Conservation (phyloP, 1,284 basidiomycete species). For the Clitocybe nebularis region DNA sequence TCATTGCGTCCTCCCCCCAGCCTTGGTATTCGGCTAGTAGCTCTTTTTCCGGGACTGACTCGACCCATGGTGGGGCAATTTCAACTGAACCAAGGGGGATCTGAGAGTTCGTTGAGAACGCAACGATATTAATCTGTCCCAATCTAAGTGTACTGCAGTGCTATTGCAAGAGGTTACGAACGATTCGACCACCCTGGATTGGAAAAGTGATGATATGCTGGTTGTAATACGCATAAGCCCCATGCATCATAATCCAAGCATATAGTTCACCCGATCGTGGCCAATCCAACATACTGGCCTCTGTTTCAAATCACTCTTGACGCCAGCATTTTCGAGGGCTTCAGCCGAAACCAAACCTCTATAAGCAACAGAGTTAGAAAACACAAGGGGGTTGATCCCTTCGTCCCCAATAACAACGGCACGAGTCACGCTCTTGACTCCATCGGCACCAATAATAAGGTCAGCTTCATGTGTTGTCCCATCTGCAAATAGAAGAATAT, state of each 20-base stretch:
- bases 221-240: too few relatives aligned
- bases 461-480: slow-evolving; percentile 44
- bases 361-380: slow-evolving; percentile 44
- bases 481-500: slow-evolving; percentile 41
- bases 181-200: slow-evolving; percentile 40
- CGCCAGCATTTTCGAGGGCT: slow-evolving; percentile 33
- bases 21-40: slow-evolving; percentile 43
- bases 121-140: slow-evolving; percentile 49
- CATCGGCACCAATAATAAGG: slow-evolving; percentile 52
- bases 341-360: slow-evolving; percentile 40
- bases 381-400: slow-evolving; percentile 28
- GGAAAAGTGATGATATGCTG: slow-evolving; percentile 61
- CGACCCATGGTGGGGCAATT: slow-evolving; percentile 44
- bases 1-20: slow-evolving; percentile 45
- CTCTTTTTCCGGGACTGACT: slow-evolving; percentile 37
- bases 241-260: too few relatives aligned
- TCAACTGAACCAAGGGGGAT: slow-evolving; percentile 33
- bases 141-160: background rate
- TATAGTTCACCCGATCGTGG: slow-evolving; percentile 38
- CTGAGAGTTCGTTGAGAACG: slow-evolving; percentile 41
- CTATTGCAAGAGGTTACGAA: slow-evolving; percentile 20
- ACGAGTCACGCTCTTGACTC: slow-evolving; percentile 45
- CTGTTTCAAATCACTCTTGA: slow-evolving; percentile 34
- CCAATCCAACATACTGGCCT: slow-evolving; percentile 41
- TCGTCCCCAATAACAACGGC: slow-evolving; percentile 25